A percentile compares a stretch with the other conserved stretches of the same genome.
These are phyloP conservation scores for Neohortaea acidophila DNA, from an alignment of 495 filamentous ascomycete genomes.

Conservation along the genomic window DNA sequence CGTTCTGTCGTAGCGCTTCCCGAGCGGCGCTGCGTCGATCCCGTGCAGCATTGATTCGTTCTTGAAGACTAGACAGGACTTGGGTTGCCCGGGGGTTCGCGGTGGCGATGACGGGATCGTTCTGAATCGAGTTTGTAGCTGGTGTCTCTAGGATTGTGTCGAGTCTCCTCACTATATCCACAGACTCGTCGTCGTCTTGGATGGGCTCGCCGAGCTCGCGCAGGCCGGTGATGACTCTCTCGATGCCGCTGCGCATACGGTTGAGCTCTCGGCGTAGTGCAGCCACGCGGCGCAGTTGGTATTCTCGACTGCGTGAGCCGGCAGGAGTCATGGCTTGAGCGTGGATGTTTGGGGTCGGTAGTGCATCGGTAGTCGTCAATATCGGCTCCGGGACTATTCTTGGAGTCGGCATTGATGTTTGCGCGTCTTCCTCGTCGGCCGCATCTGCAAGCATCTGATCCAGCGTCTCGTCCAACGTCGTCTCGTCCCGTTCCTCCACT, in stretches of 20 bases:
- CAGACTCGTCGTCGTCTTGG: constrained; percentile 6
- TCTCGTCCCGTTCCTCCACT: constrained; percentile 12
- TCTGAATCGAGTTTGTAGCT: background rate
- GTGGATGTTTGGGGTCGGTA: constrained; percentile 11
- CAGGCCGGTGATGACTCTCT: constrained; percentile 21
- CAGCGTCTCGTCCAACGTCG: constrained; percentile 23
- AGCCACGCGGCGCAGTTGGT: constrained; percentile 18
- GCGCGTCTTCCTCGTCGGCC: constrained; percentile 10
- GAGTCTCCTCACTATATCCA: constrained; percentile 8
- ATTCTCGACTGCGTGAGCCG: constrained; percentile 10
- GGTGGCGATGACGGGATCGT: background rate
- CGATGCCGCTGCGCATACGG: constrained; percentile 21
- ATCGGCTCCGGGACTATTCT: background rate
- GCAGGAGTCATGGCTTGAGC: constrained; percentile 13
- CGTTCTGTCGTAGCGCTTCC: constrained; percentile 10
- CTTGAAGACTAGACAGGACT: constrained; percentile 12
- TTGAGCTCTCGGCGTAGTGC: constrained; percentile 21
- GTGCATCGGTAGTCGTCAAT: too few species aligned
- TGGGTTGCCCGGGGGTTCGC: constrained; percentile 5
- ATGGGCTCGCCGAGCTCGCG: constrained; percentile 19
- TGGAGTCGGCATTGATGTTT: background rate
- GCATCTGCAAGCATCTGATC: constrained; percentile 23
- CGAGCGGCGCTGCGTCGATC: constrained; percentile 14
- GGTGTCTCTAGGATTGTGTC: constrained; percentile 8
- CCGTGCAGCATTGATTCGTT: constrained; percentile 14